Conservation (phyloP, 1,139 yeast species). For the Suhomyces maxii region DNA sequence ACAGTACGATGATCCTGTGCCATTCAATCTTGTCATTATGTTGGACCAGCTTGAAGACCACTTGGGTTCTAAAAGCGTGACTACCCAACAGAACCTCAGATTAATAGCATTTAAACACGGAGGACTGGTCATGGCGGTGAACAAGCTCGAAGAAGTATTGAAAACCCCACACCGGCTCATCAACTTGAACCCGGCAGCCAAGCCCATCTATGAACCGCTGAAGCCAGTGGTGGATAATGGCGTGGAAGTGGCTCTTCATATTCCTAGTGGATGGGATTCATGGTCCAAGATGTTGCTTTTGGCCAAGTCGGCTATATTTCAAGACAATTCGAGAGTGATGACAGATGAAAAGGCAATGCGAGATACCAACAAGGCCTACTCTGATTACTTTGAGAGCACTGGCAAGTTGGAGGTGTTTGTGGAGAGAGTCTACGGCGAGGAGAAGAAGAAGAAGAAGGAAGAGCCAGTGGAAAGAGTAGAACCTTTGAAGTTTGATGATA, state of each 20-base stretch:
- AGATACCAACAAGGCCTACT: conserved; percentile 15
- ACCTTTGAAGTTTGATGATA: conserved; percentile 1
- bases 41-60: conserved; percentile 21
- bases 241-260: conserved; percentile 26
- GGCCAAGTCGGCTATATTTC: conserved; percentile 27
- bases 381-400: conserved; percentile 9
- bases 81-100: conserved; percentile 56
- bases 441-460: no score
- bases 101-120: conserved; percentile 48
- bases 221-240: conserved; percentile 3
- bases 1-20: conserved; percentile 22
- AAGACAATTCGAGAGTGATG: conserved; percentile 11
- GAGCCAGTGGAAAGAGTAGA: neutral
- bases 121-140: conserved; percentile 28
- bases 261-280: conserved; percentile 55
- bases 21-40: conserved; percentile 19
- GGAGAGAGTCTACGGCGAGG: neutral
- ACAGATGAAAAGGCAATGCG: conserved; percentile 13
- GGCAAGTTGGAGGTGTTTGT: neutral
- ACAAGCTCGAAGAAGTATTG: conserved; percentile 11
- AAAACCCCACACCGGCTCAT: conserved; percentile 3
- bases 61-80: conserved; percentile 22
- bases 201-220: conserved; percentile 13
- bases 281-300: conserved; percentile 50
- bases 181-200: neutral